These are phyloP conservation scores for Bolboschoenus planiculmis DNA, from an alignment of 176 grass and related monocot genomes.

Conservation along the genomic window DNA sequence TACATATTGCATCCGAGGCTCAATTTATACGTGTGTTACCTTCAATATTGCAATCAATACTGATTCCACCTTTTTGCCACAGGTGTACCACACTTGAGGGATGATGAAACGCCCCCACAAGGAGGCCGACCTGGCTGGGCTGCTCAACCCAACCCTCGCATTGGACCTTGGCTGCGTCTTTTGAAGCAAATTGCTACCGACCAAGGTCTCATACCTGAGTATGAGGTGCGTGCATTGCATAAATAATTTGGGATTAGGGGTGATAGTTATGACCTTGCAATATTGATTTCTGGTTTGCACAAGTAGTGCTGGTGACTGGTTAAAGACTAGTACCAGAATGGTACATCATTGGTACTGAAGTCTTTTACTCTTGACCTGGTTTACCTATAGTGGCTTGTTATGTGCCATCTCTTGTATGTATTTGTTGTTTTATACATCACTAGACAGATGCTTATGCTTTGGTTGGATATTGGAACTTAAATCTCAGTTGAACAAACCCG, in stretches of 20 bases:
- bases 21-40: slow-evolving; percentile 1
- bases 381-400: background rate
- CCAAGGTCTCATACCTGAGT: slow-evolving; percentile 81
- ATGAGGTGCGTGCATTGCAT: slow-evolving; percentile 46
- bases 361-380: background rate
- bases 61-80: slow-evolving; percentile 6
- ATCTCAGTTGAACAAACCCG: background rate
- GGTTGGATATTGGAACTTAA: background rate
- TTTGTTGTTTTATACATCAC: background rate
- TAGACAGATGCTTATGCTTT: background rate
- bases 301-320: slow-evolving; percentile 10
- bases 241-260: background rate
- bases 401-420: background rate
- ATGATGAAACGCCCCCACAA: slow-evolving; percentile 66
- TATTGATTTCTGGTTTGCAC: background rate
- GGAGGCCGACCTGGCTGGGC: slow-evolving; percentile 84
- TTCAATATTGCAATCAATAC: background rate
- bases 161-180: slow-evolving; percentile 76
- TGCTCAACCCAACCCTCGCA: slow-evolving; percentile 64
- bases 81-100: slow-evolving; percentile 75
- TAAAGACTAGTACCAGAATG: background rate
- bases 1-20: background rate
- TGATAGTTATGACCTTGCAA: background rate
- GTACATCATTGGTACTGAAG: background rate
- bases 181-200: slow-evolving; percentile 54